Evolutionary conservation across 306 rosid species (phyloP), one percentile per base, ranked within the genome.

Genomic region (Fagus crenata): DNA sequence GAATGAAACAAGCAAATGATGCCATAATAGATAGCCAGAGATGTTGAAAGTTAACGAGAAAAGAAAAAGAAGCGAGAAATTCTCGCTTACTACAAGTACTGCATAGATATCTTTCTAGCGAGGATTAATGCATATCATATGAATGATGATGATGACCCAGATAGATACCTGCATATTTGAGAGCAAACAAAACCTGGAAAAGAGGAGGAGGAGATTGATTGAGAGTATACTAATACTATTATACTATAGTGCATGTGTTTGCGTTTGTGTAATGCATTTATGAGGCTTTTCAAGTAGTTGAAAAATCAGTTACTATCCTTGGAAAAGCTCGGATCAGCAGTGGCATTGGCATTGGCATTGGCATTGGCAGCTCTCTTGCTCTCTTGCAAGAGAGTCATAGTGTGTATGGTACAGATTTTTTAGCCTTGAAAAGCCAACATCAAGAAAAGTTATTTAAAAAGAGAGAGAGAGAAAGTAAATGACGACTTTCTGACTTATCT

Each of bases 231-330:
- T 22, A 22, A 22, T 22, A 22, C 28, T 22, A 22, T 22, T 22
- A 22, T 22, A 22, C 28, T 22, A 22, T 22, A 22, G 28, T 67
- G 67, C 51, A 41, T 1, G 3, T 46, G 37, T 77, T 72, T 61
- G 72, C 75, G 81, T 81, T 83, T 36, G 83, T 76, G 86, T 75
- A 83, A 75, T 4, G 84, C 77, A 86, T 82, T 90, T 75, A 92
- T 77, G 87, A 78, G 46, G 82, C 74, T 75, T 80, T 82, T 72
- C 72, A 85, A 88, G 97, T 87, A 53, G 95, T 87, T 92, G 95
- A 85, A 77, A 79, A 81, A 15, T 70, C 90, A 87, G 92, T 80
- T 79, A 77, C 92, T 76, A 75, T 81, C 73, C 68, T 78, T 69
- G 84, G 83, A 86, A 86, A 78, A 75, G 78, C 53, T 80, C 37